Evolutionary conservation across 805 yeast species (phyloP), one percentile per base, ranked within the genome.

Genomic region (Kodamaea jinghongensis): DNA sequence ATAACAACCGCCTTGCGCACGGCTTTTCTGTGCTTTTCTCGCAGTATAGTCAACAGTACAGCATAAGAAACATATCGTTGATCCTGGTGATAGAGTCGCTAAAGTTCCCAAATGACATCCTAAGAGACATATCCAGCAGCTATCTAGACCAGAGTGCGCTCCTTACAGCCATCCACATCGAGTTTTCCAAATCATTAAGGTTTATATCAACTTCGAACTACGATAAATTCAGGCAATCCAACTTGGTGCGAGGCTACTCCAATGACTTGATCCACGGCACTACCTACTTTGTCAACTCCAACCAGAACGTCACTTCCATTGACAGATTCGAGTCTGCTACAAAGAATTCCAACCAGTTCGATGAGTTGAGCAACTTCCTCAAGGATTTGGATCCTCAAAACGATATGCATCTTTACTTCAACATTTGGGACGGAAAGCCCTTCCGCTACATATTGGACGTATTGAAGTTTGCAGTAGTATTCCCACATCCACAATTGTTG

Each of bases 361-460:
- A 45, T 6, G 36, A 44, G 8, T 42, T 44, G 45, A 42, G 55
- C 36, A 13, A 31, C 16, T 46, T 54, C 49, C n/a, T 59, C 42
- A 17, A 29, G 23, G 8, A 34, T 39, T 40, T 55, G 54, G 15
- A 44, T 38, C 20, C 36, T 32, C 46, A 54, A 43, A 37, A 48
- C 7, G 67, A 60, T 34, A 26, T 65, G 17, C 51, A 53, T 10
- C 31, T 56, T 4, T 55, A 43, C 28, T 55, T 67, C 38, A 47
- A 45, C 17, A 54, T 66, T 11, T 59, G 67, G 70, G 63, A 58
- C 16, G 69, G 66, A 0, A 42, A 43, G 26, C 51, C 49, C 20
- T 56, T 45, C 43, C 43, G 38, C 17, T 45, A 47, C 31, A 37
- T 62, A 1, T 44, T 68, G 3, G 60, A 55, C 7, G 56, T 52